A percentile compares a stretch with the other conserved stretches of the same genome.
These are phyloP conservation scores for Fusarium sp. DNA, from an alignment of 2,329 filamentous ascomycete genomes.

Conservation along the genomic window DNA sequence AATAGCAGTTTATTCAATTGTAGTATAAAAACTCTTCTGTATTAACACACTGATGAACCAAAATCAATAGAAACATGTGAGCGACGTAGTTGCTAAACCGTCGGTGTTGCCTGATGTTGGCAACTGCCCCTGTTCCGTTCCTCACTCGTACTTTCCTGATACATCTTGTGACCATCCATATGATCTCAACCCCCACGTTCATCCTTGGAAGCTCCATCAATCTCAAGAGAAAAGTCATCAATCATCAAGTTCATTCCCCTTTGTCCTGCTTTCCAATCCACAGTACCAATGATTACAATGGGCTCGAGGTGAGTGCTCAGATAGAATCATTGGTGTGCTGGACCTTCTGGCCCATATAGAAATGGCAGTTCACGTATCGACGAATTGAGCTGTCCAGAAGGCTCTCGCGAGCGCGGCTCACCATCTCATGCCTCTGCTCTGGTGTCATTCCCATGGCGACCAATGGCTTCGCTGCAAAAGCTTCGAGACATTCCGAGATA, in stretches of 20 bases:
- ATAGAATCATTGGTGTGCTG: not conserved
- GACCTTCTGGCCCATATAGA: constrained; percentile 59
- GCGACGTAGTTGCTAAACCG: not conserved
- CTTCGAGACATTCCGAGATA: constrained; percentile 56
- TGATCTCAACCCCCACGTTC: not conserved
- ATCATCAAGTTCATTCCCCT: not conserved
- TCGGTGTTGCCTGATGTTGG: not conserved
- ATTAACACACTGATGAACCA: not conserved
- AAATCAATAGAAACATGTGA: not conserved
- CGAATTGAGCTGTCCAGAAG: constrained; percentile 53
- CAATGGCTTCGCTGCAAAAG: constrained; percentile 57
- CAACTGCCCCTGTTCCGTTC: not conserved
- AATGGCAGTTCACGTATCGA: constrained; percentile 58
- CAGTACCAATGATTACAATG: not conserved
- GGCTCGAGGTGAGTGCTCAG: not conserved
- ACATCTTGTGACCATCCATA: not conserved
- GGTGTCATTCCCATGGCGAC: constrained; percentile 52
- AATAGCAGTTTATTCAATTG: not conserved
- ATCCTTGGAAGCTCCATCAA: not conserved
- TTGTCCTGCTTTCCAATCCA: not conserved
- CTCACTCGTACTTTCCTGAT: not conserved
- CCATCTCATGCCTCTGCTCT: constrained; percentile 51
- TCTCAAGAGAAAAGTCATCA: not conserved
- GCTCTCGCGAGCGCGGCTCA: constrained; percentile 48
- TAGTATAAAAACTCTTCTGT: not conserved